Conservation (phyloP, 768 basidiomycete genomes). For the Leccinum pellstonianum region DNA sequence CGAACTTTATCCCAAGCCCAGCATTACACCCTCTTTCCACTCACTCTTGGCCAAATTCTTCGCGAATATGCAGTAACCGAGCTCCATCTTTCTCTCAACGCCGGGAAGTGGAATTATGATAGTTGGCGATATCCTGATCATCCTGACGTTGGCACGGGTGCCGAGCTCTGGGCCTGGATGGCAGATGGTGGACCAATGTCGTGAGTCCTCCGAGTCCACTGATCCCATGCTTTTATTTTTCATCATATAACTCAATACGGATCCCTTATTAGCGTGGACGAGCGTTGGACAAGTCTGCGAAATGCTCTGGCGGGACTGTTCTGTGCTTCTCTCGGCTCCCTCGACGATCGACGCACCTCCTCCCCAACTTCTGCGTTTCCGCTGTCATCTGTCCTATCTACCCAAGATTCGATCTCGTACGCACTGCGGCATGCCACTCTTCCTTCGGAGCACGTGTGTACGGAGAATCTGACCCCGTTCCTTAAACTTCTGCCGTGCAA, state of each 20-base stretch:
- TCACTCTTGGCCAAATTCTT: slow-evolving; percentile 83
- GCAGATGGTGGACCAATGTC: slow-evolving; percentile 55
- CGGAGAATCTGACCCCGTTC: slow-evolving; percentile 96
- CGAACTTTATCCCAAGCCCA: slow-evolving; percentile 49
- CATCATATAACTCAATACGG: not conserved
- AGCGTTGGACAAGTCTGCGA: slow-evolving; percentile 80
- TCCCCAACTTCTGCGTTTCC: slow-evolving; percentile 64
- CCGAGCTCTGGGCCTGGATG: slow-evolving; percentile 92
- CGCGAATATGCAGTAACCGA: slow-evolving; percentile 84
- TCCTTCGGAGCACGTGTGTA: slow-evolving; percentile 89
- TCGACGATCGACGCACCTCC: slow-evolving; percentile 75
- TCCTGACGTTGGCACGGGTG: slow-evolving; percentile 76
- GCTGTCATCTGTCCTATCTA: slow-evolving; percentile 53
- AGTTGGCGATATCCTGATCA: slow-evolving; percentile 82
- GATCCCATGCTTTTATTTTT: not conserved
- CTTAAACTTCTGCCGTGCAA: slow-evolving; percentile 94
- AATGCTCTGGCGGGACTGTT: slow-evolving; percentile 92
- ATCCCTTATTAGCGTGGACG: slow-evolving; percentile 52
- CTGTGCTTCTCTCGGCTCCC: slow-evolving; percentile 83
- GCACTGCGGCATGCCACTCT: slow-evolving; percentile 72
- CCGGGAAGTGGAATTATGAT: slow-evolving; percentile 89
- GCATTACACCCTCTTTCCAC: slow-evolving; percentile 85
- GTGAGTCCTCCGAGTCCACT: slow-evolving; percentile 35
- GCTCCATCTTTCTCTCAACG: slow-evolving; percentile 84
- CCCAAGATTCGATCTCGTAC: slow-evolving; percentile 39